Base-by-base conservation (phyloP, 2,329 filamentous ascomycete species). In the Curvularia lunata region DNA sequence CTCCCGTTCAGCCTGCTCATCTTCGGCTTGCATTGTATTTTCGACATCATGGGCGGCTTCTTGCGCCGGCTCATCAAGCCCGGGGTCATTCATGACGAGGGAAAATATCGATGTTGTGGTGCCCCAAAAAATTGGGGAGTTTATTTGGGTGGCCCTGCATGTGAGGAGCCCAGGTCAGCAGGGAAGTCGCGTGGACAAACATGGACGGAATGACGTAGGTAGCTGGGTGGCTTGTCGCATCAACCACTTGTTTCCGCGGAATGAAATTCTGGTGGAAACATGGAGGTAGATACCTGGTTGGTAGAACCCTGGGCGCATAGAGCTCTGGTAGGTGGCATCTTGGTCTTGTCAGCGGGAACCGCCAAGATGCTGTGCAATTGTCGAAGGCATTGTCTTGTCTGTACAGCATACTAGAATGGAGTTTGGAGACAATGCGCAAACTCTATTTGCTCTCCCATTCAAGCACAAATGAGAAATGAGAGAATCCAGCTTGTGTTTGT, bases 61-160 rank as follows among this genome's bases (percentile, higher is more conserved):
- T 27, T 77, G 65, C 50, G 85, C 79, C 19, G 81, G 76, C 55
- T 80, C 78, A 57, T 83, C 81, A 6, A 85, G 76, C 12, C 82
- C 83, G 3, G 84, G 83, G 64, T 86, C 84, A 66, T 74, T 74
- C 72, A 75, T 75, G 18, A 21, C n/a, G 6, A 21, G 47, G 27
- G 48, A 30, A 8, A 28, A 13, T 27, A 32, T 48, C 18, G 27
- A 56, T 34, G 18, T 27, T 10, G 41, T 41, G 8, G 21, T 28
- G 25, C 25, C 27, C 9, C 23, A 10, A 13, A 27, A 5, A 13
- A 6, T 21, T 27, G 25, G 19, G 30, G 16, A 19, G 34, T 25
- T 9, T 18, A 38, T 27, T 37, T 27, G 18, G 28, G 23, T 52
- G 53, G 48, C 46, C 19, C 25, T 28, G n/a, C 4, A 37, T 58